Percentiles rank a stretch among this genome's conserved stretches.
Conservation (phyloP, 192 early-diverging fungal species). For the Backusella westeae region DNA sequence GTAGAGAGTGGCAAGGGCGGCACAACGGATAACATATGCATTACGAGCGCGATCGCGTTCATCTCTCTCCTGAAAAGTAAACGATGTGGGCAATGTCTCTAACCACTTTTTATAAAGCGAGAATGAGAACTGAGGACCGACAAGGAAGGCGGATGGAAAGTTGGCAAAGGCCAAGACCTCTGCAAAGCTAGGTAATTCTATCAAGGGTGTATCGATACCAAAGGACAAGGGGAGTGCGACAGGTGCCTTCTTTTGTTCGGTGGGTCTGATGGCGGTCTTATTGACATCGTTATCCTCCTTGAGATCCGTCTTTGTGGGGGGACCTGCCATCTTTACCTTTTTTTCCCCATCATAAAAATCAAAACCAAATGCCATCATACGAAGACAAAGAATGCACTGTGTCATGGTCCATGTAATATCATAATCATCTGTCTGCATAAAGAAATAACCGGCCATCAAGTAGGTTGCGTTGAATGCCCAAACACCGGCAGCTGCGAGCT, state of each 20-base stretch:
- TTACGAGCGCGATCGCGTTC: conserved; percentile 28
- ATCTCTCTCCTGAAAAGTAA: conserved; percentile 9
- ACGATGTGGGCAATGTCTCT: not conserved
- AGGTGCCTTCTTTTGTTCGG: not conserved
- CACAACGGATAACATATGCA: conserved; percentile 38
- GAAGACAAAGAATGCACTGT: conserved; percentile 60
- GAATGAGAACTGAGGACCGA: conserved; percentile 66
- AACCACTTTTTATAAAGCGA: conserved; percentile 42
- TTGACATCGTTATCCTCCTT: not conserved
- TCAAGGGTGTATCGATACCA: conserved; percentile 42
- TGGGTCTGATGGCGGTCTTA: not conserved
- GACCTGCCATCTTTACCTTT: not conserved
- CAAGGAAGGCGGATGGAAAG: conserved; percentile 56
- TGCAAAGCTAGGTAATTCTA: conserved; percentile 40
- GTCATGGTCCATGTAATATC: conserved; percentile 63
- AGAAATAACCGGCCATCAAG: conserved; percentile 48
- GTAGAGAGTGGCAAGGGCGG: conserved; percentile 40
- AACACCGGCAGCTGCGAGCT: conserved; percentile 27
- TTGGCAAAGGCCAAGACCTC: conserved; percentile 52
- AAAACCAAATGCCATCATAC: conserved; percentile 62
- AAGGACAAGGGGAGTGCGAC: conserved; percentile 41
- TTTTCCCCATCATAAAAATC: conserved; percentile 53
- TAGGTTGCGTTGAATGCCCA: conserved; percentile 54
- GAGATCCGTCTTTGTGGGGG: not conserved
- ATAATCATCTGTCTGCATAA: conserved; percentile 46